Base-by-base conservation (phyloP, 495 filamentous ascomycete genomes). In the Aspergillus coremiiformis region DNA sequence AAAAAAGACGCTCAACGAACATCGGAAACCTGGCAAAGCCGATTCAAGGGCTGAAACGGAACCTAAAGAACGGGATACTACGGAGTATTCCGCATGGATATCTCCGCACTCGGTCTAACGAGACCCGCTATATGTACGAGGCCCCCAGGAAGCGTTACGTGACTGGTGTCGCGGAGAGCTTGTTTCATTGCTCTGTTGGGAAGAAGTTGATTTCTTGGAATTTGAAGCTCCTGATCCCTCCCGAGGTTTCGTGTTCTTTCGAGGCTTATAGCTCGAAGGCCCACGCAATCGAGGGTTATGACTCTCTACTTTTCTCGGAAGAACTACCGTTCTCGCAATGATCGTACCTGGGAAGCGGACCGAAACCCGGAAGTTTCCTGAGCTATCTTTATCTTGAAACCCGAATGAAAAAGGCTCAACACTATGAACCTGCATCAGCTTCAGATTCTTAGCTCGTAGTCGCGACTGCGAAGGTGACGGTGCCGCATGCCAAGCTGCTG, bases 401-500 rank as follows among this genome's bases (percentile, higher is more conserved):
- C 67, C 65, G 24, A 75, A 52, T 12, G 35, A 41, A 53, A 59
- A 74, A 1, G 67, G 57, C 24, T 73, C 70, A 42, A 71, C 51
- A 37, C 64, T 76, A 19, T 66, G 65, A 5, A 74, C 61, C 51
- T 75, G 68, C 57, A 72, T 67, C 10, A 63, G 58, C 49, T 68
- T 74, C 15, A 69, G 39, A 49, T 60, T 49, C 53, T 70, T 74
- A 0, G 60, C 59, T 23, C 68, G 71, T 5, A 64, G 43, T 46
- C 65, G 58, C 20, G 65, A 59, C 17, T 58, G 64, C 11, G 66
- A 61, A 21, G 68, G 65, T 21, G 64, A 53, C 5, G 53, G 68
- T 22, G 80, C 81, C 70, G 57, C 62, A 33, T 61, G 59, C 77
- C 77, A 80, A 24, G 72, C 74, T 30, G 64, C 62, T 21, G 78